Evolutionary conservation across 306 rosid species (phyloP).

Genomic region (Pyrus betulifolia): DNA sequence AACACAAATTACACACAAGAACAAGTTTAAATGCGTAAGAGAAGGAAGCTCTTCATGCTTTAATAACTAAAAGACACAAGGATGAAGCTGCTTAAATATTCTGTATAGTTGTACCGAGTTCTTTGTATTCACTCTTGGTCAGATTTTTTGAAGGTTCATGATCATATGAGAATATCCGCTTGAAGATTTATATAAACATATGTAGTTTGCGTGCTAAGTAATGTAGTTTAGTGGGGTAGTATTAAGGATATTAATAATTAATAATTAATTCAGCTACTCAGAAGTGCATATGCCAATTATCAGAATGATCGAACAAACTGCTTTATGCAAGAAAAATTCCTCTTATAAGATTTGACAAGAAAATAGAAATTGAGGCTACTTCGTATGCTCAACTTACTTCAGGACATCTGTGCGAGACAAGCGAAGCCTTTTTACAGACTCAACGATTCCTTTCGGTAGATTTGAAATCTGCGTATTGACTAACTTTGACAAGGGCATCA

Average conservation of each 20-base stretch:
- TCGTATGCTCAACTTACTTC: conserved; percentile 50
- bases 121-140: background rate
- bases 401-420: conserved; percentile 69
- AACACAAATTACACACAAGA: background rate
- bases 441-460: conserved; percentile 44
- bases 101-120: background rate
- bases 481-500: conserved; percentile 17
- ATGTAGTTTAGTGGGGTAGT: too few relatives aligned
- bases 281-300: too few relatives aligned
- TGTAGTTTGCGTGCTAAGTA: background rate
- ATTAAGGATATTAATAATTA: too few relatives aligned
- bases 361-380: conserved; percentile 4
- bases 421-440: conserved; percentile 54
- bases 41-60: background rate
- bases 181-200: background rate
- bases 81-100: background rate
- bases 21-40: background rate
- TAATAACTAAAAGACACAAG: background rate
- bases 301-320: too few relatives aligned
- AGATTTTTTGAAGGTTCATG: background rate
- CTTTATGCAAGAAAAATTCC: background rate
- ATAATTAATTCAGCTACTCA: too few relatives aligned
- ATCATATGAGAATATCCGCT: background rate
- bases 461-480: conserved; percentile 23
- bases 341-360: background rate